Evolutionary conservation across 1,284 basidiomycete genomes (phyloP).

Genomic region (Tylopilus orsonianus): DNA sequence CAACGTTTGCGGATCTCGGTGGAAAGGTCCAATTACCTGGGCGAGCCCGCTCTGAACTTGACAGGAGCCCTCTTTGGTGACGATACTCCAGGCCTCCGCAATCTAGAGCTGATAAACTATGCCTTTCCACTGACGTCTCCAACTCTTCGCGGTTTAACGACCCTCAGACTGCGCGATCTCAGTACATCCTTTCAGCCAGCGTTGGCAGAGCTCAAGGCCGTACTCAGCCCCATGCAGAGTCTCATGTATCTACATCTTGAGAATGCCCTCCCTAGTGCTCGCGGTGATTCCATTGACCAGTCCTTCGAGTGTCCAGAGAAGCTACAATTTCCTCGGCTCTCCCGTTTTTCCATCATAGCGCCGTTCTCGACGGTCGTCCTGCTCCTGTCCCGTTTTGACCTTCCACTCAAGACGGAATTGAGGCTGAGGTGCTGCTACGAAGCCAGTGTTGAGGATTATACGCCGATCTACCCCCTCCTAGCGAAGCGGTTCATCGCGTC

Average conservation of each 20-base stretch:
- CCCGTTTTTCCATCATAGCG: slow-evolving; percentile 21
- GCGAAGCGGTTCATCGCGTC: slow-evolving; percentile 15
- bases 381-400: slow-evolving; percentile 19
- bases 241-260: slow-evolving; percentile 35
- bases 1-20: slow-evolving; percentile 17
- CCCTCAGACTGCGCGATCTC: slow-evolving; percentile 30
- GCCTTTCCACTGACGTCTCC: slow-evolving; percentile 31
- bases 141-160: slow-evolving; percentile 30
- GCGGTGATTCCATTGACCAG: background rate
- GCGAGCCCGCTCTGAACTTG: slow-evolving; percentile 13
- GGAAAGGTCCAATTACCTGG: slow-evolving; percentile 7
- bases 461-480: slow-evolving; percentile 19
- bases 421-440: slow-evolving; percentile 22
- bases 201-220: slow-evolving; percentile 25
- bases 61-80: slow-evolving; percentile 24
- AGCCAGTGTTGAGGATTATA: slow-evolving; percentile 1
- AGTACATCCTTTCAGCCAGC: slow-evolving; percentile 21
- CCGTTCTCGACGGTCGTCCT: slow-evolving; percentile 18
- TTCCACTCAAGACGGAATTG: slow-evolving; percentile 21
- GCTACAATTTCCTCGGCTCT: slow-evolving; percentile 20
- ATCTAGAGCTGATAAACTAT: slow-evolving; percentile 31
- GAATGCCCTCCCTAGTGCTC: slow-evolving; percentile 28
- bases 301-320: slow-evolving; percentile 4
- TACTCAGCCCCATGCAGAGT: slow-evolving; percentile 31
- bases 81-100: slow-evolving; percentile 30